Percentiles rank a stretch among this genome's conserved stretches.
Conservation (phyloP, 2,329 filamentous ascomycete genomes). For the Aspergillus fumigatiaffinis region DNA sequence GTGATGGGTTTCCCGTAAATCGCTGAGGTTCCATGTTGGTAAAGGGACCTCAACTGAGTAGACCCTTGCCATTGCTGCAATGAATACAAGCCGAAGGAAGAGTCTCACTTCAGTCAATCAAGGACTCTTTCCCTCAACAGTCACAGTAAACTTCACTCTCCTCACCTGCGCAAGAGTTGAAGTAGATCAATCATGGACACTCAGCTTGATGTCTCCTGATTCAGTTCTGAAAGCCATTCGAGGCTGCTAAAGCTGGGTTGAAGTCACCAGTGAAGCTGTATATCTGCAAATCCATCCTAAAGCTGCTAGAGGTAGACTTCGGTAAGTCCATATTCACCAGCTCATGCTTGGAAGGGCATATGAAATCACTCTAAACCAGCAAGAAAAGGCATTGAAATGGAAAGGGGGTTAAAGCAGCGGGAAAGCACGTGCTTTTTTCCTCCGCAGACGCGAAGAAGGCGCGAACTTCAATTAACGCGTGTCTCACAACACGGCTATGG, state of each 20-base stretch:
- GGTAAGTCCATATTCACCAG: background rate
- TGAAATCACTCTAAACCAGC: background rate
- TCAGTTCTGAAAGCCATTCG: background rate
- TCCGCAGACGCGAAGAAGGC: constrained; percentile 7
- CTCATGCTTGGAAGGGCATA: background rate
- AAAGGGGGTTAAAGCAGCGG: background rate
- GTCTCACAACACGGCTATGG: background rate
- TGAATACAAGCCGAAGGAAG: background rate
- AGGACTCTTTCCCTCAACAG: background rate
- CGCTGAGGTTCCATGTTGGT: background rate
- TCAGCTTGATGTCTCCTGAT: background rate
- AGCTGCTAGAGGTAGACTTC: background rate
- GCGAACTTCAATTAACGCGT: constrained; percentile 20
- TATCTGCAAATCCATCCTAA: background rate
- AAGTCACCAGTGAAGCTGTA: background rate
- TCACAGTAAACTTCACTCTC: background rate
- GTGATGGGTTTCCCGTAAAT: background rate
- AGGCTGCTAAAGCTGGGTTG: background rate
- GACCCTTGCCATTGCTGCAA: background rate
- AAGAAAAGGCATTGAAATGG: background rate
- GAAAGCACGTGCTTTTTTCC: constrained; percentile 8
- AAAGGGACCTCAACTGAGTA: background rate
- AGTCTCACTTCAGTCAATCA: background rate
- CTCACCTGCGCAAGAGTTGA: background rate
- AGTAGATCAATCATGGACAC: background rate